These are phyloP conservation scores for Cyberlindnera petersonii DNA, from an alignment of 805 yeast genomes.

Conservation along the genomic window DNA sequence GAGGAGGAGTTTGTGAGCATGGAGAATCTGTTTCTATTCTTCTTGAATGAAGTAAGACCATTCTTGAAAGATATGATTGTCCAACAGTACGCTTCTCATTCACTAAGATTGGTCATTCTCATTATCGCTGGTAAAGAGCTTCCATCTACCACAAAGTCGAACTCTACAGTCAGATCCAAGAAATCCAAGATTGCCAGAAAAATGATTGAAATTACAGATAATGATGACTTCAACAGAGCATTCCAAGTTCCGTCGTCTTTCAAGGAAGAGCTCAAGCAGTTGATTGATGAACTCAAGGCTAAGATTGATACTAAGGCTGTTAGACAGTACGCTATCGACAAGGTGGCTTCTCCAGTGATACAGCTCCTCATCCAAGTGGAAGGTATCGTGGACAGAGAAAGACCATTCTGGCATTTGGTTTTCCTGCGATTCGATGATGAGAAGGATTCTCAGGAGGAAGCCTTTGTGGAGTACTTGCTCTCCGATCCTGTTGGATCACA, in stretches of 20 bases:
- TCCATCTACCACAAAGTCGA: conserved; percentile 66
- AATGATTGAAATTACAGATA: conserved; percentile 84
- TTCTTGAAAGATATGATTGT: conserved; percentile 53
- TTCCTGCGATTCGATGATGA: conserved; percentile 50
- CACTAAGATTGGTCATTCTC: conserved; percentile 65
- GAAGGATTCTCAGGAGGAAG: conserved; percentile 58
- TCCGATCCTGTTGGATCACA: conserved; percentile 93
- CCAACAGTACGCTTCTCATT: conserved; percentile 88
- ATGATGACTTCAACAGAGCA: conserved; percentile 60
- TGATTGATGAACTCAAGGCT: conserved; percentile 39
- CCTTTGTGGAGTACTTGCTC: conserved; percentile 78
- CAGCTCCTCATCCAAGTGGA: conserved; percentile 77
- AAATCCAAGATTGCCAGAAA: conserved; percentile 86
- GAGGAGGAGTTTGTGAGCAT: conserved; percentile 41
- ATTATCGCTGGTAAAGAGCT: conserved; percentile 73
- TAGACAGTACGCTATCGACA: conserved; percentile 73
- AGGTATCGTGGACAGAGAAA: conserved; percentile 71
- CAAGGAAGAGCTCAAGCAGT: conserved; percentile 51
- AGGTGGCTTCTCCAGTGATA: conserved; percentile 82
- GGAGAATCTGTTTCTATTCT: conserved; percentile 61
- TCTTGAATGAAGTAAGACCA: conserved; percentile 66
- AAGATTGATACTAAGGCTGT: conserved; percentile 42
- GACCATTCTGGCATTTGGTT: conserved; percentile 63
- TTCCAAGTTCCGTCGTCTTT: conserved; percentile 71
- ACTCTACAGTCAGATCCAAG: conserved; percentile 75